phyloP scores from a whole-genome alignment of 768 basidiomycete genomes.

The Suillus weaverae region DNA sequence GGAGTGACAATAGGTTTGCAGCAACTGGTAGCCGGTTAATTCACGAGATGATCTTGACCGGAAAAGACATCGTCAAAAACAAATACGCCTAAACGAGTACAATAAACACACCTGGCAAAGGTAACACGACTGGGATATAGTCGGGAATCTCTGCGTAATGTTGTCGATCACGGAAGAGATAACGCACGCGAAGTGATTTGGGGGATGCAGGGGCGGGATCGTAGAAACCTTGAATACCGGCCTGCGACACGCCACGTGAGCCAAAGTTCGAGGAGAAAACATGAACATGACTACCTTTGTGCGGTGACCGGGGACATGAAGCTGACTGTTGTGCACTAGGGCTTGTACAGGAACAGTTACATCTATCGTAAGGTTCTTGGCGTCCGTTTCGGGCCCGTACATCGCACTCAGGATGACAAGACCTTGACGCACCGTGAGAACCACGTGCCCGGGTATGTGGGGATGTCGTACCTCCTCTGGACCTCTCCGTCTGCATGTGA shows the following conservation, averaged over 20 bases:
- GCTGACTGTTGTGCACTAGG: constrained; percentile 73
- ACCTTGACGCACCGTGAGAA: constrained; percentile 44
- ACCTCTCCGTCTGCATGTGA: constrained; percentile 61
- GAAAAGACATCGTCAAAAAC: constrained; percentile 12
- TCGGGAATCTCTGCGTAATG: constrained; percentile 82
- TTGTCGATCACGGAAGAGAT: constrained; percentile 68
- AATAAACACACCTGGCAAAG: constrained; percentile 63
- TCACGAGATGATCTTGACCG: constrained; percentile 28
- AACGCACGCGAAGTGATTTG: constrained; percentile 72
- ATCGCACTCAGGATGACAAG: constrained; percentile 74
- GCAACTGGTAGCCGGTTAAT: constrained; percentile 13
- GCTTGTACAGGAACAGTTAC: constrained; percentile 83
- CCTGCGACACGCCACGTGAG: constrained; percentile 36
- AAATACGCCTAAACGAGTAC: constrained; percentile 6
- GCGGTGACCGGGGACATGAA: constrained; percentile 74
- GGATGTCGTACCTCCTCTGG: constrained; percentile 57
- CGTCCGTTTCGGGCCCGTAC: constrained; percentile 62
- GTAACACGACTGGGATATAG: constrained; percentile 67
- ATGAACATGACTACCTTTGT: constrained; percentile 55
- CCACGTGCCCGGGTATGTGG: constrained; percentile 7
- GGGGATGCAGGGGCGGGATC: constrained; percentile 76
- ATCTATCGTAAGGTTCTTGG: constrained; percentile 61
- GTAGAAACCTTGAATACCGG: constrained; percentile 82
- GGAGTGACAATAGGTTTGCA: neutral
- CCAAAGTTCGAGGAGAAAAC: neutral